These are phyloP conservation scores for Lactarius deliciosus DNA, from an alignment of 768 basidiomycete genomes.

Conservation along the genomic window DNA sequence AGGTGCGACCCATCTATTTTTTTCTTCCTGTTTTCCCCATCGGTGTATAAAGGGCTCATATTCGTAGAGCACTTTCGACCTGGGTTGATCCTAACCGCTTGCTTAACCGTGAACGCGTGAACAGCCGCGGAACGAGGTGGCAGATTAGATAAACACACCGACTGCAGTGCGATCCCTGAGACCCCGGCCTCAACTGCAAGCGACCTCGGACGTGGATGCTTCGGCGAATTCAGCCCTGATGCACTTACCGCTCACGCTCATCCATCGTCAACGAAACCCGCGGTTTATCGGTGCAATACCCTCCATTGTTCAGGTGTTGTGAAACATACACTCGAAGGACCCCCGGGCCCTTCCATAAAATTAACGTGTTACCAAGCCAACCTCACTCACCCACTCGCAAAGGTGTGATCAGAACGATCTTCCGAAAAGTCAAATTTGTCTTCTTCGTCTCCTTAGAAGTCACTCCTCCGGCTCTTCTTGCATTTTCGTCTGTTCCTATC, in stretches of 20 bases:
- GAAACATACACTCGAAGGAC: background rate
- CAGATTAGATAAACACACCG: background rate
- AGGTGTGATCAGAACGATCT: background rate
- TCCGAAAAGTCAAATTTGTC: constrained; percentile 2
- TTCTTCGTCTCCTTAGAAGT: background rate
- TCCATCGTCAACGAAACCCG: constrained; percentile 11
- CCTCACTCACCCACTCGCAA: background rate
- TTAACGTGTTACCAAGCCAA: constrained; percentile 15
- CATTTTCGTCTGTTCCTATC: background rate
- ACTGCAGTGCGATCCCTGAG: background rate
- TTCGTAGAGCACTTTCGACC: background rate
- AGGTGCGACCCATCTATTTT: background rate
- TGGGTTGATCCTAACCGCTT: background rate
- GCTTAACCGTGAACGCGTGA: background rate
- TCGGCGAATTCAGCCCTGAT: background rate
- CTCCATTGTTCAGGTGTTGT: background rate
- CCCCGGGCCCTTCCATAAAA: constrained; percentile 2
- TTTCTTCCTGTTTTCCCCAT: constrained; percentile 7
- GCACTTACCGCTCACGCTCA: background rate
- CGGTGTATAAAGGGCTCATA: background rate
- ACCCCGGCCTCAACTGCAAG: constrained; percentile 9
- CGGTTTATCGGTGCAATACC: constrained; percentile 3
- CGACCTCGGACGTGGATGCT: background rate
- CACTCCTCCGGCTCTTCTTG: background rate
- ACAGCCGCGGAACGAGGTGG: constrained; percentile 16